Evolutionary conservation across 768 basidiomycete genomes (phyloP).

Genomic region (Termitomyces sp.): DNA sequence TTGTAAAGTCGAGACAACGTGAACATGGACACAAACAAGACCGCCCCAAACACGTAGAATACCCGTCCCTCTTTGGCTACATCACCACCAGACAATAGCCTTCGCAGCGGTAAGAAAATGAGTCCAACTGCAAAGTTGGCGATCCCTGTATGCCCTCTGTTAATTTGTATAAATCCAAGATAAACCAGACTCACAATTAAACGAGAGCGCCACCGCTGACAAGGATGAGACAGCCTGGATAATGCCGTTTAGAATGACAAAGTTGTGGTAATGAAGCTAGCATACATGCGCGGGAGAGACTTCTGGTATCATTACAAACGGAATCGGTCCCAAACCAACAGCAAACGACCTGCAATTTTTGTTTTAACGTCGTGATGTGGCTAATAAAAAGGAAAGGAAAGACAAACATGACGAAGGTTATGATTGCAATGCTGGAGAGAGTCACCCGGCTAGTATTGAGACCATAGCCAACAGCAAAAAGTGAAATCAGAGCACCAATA

Average conservation of each 20-base stretch:
- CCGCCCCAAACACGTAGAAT: conserved; percentile 76
- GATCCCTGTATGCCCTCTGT: conserved; percentile 49
- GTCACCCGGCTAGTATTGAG: conserved; percentile 55
- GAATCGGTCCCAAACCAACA: conserved; percentile 85
- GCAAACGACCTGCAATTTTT: conserved; percentile 66
- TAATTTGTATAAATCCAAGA: not conserved
- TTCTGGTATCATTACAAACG: conserved; percentile 90
- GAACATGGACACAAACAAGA: conserved; percentile 40
- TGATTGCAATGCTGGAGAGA: conserved; percentile 68
- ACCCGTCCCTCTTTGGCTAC: conserved; percentile 73
- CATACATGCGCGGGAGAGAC: conserved; percentile 76
- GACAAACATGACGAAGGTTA: conserved; percentile 72
- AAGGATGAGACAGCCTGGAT: conserved; percentile 73
- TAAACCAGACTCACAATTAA: conserved; percentile 52
- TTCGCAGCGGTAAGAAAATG: conserved; percentile 79
- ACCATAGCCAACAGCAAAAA: conserved; percentile 64
- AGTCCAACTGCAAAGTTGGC: conserved; percentile 83
- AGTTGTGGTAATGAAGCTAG: conserved; percentile 10
- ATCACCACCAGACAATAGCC: conserved; percentile 60
- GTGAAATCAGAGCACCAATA: conserved; percentile 58
- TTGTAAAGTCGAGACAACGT: conserved; percentile 34
- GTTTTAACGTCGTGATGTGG: not conserved
- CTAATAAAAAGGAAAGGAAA: not conserved
- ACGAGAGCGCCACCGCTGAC: conserved; percentile 67
- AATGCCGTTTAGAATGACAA: not conserved